Evolutionary conservation across 2,329 filamentous ascomycete genomes (phyloP).

Genomic region (Alternaria triticimaculans): DNA sequence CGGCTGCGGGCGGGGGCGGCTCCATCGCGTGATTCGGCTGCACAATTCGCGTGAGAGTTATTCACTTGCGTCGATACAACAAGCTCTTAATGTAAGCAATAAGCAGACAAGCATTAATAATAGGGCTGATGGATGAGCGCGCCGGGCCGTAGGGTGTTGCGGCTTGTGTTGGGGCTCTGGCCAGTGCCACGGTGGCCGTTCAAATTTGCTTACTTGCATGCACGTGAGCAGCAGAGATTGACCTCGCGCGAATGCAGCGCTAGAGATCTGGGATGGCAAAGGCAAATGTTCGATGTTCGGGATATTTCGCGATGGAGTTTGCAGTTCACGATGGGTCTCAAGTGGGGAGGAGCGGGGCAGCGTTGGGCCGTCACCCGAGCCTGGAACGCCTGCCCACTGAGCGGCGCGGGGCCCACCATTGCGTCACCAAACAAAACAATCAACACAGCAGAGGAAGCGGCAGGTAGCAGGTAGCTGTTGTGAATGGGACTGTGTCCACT

Average conservation of each 20-base stretch:
- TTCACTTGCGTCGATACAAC: not conserved
- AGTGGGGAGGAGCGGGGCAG: conserved; percentile 10
- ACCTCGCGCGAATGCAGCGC: not conserved
- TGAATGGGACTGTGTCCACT: not conserved
- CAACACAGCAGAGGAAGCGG: conserved; percentile 1
- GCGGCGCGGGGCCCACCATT: conserved; percentile 8
- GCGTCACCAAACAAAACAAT: conserved; percentile 11
- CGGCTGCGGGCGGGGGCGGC: not conserved
- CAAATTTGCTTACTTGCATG: not conserved
- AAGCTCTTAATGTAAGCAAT: not conserved
- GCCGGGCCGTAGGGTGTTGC: not conserved
- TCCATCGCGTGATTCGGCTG: not conserved
- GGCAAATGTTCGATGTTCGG: conserved; percentile 1
- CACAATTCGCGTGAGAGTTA: not conserved
- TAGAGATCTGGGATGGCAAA: conserved; percentile 2
- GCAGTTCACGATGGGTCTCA: not conserved
- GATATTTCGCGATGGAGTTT: conserved; percentile 1
- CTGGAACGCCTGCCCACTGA: conserved; percentile 5
- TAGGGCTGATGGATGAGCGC: not conserved
- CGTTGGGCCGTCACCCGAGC: conserved; percentile 8
- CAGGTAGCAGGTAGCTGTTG: not conserved
- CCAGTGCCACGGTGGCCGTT: not conserved
- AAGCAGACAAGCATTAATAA: not conserved
- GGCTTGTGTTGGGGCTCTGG: not conserved
- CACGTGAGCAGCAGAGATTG: not conserved